These are phyloP conservation scores for Pichia sp. DNA, from an alignment of 1,139 yeast genomes.

Conservation along the genomic window DNA sequence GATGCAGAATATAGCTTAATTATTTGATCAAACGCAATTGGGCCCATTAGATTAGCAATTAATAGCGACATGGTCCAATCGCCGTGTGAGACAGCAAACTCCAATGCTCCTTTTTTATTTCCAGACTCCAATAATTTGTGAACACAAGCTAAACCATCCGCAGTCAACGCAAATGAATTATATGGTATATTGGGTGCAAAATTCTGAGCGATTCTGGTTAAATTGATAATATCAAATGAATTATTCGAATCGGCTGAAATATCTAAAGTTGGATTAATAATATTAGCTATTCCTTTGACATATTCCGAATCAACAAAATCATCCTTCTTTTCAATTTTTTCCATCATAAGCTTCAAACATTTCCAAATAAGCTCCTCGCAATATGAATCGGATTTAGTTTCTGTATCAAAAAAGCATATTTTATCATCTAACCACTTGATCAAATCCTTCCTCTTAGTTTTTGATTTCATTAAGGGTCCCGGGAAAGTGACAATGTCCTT, in stretches of 20 bases:
- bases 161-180: constrained; percentile 20
- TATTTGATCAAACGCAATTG: constrained; percentile 50
- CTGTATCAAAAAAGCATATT: constrained; percentile 15
- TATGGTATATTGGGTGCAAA: constrained; percentile 10
- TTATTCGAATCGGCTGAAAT: constrained; percentile 7
- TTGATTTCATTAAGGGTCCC: constrained; percentile 53
- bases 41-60: constrained; percentile 59
- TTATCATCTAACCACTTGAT: constrained; percentile 50
- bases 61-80: constrained; percentile 78
- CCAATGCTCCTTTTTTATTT: constrained; percentile 56
- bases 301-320: constrained; percentile 18
- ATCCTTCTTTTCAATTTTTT: constrained; percentile 16
- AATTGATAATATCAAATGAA: constrained; percentile 12
- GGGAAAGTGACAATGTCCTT: constrained; percentile 34
- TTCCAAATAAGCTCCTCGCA: constrained; percentile 21
- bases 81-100: constrained; percentile 49
- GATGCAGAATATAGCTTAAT: constrained; percentile 41
- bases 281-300: constrained; percentile 14
- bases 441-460: constrained; percentile 53
- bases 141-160: constrained; percentile 18
- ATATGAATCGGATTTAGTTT: constrained; percentile 6
- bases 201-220: constrained; percentile 11
- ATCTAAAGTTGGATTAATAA: constrained; percentile 20
- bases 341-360: constrained; percentile 18
- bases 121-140: constrained; percentile 48